Evolutionary conservation across 805 yeast species (phyloP), one percentile per base, ranked within the genome.

Genomic region (Allodekkera sacchari): DNA sequence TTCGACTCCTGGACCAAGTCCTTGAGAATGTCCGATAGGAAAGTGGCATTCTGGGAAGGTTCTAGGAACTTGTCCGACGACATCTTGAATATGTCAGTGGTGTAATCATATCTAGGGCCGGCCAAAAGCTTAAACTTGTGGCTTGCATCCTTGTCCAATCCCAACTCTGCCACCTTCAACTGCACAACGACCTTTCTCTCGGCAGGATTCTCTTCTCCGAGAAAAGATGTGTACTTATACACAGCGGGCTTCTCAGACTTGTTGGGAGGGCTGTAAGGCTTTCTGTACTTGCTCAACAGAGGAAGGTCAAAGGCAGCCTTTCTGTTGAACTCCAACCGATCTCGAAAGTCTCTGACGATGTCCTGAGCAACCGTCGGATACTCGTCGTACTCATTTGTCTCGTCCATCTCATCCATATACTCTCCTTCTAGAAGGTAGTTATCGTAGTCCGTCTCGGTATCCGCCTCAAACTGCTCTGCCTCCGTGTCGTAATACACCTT

Each of bases 241-340:
- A 64, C 63, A 25, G 87, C 61, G 5, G 87, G 85, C 7, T 64
- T 55, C 18, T 64, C 61, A 12, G 47, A 50, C 8, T 44, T 43
- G 5, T 64, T 43, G 10, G 64, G 63, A 14, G 78, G 78, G 21
- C 48, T 53, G 61, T 83, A 88, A 37, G 66, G 68, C 55, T 80
- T 75, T 44, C 89, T 78, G 52, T 68, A 82, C 54, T 84, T 76
- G 25, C 78, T 76, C 41, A 92, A 66, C 34, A 75, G 69, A 6
- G 98, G 98, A 66, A 89, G 69, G 53, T 89, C 97, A 59, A 80
- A 89, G 0, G 96, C 96, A 8, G 94, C 84, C 27, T 84, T 66
- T 46, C 96, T 71, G 49, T 78, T 78, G 47, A 78, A 75, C 41
- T 81, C 74, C 44, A 94, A 76, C 44, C 73, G 76, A 42, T 74